Base-by-base conservation (phyloP, 2,329 filamentous ascomycete species). In the Aspergillus sclerotialis region DNA sequence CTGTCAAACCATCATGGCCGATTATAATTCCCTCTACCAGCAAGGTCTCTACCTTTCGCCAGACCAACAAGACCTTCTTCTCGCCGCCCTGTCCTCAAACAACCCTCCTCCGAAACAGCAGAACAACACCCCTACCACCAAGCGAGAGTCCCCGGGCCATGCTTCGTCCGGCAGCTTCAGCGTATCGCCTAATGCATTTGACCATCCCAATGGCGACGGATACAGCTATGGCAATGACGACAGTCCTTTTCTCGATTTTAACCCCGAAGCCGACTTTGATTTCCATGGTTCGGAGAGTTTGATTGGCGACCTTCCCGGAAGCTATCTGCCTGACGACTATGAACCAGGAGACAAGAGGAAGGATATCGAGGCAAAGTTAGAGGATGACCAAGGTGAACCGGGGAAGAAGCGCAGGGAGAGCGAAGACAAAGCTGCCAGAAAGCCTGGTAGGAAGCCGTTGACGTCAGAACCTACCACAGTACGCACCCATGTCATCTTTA, bases 381-480 rank as follows among this genome's bases (percentile, higher is more conserved):
- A 66, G 7, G 77, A 84, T 9, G 79, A 67, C 6, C 68, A 79
- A 2, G 82, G 84, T 5, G 83, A 73, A n/a, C 68, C 67, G 17
- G 73, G 72, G 28, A 78, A 77, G 46, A 77, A 78, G 38, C 77
- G 87, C 45, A 78, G 84, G 40, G 88, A 94, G 63, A 78, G 82
- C 38, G 80, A 87, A 36, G 86, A 89, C 28, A 94, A 92, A 65
- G 73, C 81, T 28, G 78, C 86, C 15, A 96, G 96, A 77, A 98
- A 96, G 67, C 90, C 92, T 4, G 92, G 92, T 32, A 79, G 92
- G 44, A 98, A 98, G 71, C 92, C 90, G 13, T 72, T 96, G 52
- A 96, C 87, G 30, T 93, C 86, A 14, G 92, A 96, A 63, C 92
- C 92, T 15, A 96, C 85, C 49, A 92, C 89, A 48, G 90, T 96